These are phyloP conservation scores for Trametes sanguinea DNA, from an alignment of 768 basidiomycete genomes.

Conservation along the genomic window DNA sequence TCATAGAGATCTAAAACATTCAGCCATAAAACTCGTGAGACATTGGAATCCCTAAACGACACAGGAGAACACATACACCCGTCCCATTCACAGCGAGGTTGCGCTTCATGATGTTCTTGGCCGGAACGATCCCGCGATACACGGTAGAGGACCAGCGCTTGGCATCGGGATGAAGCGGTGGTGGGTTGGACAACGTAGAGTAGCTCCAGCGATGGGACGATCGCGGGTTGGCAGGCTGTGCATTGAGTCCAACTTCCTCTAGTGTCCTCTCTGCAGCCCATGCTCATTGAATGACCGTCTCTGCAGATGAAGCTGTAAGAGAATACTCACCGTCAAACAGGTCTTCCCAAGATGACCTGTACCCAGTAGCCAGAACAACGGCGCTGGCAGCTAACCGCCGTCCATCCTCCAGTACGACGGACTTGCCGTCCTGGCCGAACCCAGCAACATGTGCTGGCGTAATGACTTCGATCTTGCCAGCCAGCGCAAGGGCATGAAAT, in stretches of 20 bases:
- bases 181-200: slow-evolving; percentile 20
- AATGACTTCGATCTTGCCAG: slow-evolving; percentile 51
- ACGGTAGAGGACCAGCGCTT: slow-evolving; percentile 49
- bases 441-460: slow-evolving; percentile 46
- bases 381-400: slow-evolving; percentile 43
- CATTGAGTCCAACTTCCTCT: slow-evolving; percentile 52
- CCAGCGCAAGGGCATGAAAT: slow-evolving; percentile 51
- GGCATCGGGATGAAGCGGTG: slow-evolving; percentile 30
- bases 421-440: slow-evolving; percentile 35
- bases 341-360: slow-evolving; percentile 54
- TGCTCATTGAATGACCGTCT: no score
- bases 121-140: slow-evolving; percentile 64
- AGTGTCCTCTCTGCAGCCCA: slow-evolving; percentile 14
- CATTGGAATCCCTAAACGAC: not conserved
- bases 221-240: slow-evolving; percentile 26
- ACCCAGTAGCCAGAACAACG: slow-evolving; percentile 62
- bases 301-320: no score
- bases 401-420: slow-evolving; percentile 35
- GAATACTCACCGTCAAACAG: slow-evolving; percentile 40
- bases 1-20: slow-evolving; percentile 49
- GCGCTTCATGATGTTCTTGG: slow-evolving; percentile 51
- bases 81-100: slow-evolving; percentile 71
- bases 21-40: not conserved
- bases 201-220: slow-evolving; percentile 33
- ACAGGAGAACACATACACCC: slow-evolving; percentile 40